phyloP scores from a whole-genome alignment of 1,139 yeast species.

The Nadsonia commutata region DNA sequence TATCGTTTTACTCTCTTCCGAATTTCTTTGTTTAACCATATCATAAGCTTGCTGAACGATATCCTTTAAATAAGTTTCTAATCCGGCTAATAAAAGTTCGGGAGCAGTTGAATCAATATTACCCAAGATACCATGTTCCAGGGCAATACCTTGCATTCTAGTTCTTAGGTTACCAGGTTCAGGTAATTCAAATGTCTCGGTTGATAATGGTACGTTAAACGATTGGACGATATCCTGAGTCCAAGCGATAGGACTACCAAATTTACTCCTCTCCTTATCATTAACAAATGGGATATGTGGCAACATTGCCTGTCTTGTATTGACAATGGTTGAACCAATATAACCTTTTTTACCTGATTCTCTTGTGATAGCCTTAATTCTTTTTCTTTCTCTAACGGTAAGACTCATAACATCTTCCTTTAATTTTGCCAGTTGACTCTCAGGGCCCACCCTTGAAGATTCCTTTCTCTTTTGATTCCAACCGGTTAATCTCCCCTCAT shows the following conservation, averaged over 20 bases:
- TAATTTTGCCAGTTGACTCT: slow-evolving; percentile 54
- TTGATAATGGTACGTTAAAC: slow-evolving; percentile 68
- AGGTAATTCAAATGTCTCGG: slow-evolving; percentile 71
- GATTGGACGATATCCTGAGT: slow-evolving; percentile 88
- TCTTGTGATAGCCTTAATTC: slow-evolving; percentile 63
- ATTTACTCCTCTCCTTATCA: slow-evolving; percentile 22
- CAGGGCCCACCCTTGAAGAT: slow-evolving; percentile 7
- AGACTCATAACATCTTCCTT: slow-evolving; percentile 79
- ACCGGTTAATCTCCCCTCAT: slow-evolving; percentile 28
- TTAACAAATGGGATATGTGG: slow-evolving; percentile 76
- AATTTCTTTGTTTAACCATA: slow-evolving; percentile 13
- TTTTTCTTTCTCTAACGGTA: slow-evolving; percentile 69
- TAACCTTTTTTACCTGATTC: slow-evolving; percentile 71
- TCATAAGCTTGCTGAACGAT: slow-evolving; percentile 67
- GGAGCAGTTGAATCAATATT: slow-evolving; percentile 57
- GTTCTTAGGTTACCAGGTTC: slow-evolving; percentile 57
- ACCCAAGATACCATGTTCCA: slow-evolving; percentile 88
- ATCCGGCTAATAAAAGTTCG: slow-evolving; percentile 63
- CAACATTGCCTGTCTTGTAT: slow-evolving; percentile 69
- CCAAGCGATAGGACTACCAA: slow-evolving; percentile 59
- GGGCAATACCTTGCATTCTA: slow-evolving; percentile 66
- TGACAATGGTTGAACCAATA: slow-evolving; percentile 59
- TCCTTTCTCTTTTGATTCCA: slow-evolving; percentile 34
- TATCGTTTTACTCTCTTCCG: slow-evolving; percentile 16
- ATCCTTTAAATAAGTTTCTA: slow-evolving; percentile 65